Evolutionary conservation across 2,329 filamentous ascomycete genomes (phyloP).

Genomic region (Microsporum canis): DNA sequence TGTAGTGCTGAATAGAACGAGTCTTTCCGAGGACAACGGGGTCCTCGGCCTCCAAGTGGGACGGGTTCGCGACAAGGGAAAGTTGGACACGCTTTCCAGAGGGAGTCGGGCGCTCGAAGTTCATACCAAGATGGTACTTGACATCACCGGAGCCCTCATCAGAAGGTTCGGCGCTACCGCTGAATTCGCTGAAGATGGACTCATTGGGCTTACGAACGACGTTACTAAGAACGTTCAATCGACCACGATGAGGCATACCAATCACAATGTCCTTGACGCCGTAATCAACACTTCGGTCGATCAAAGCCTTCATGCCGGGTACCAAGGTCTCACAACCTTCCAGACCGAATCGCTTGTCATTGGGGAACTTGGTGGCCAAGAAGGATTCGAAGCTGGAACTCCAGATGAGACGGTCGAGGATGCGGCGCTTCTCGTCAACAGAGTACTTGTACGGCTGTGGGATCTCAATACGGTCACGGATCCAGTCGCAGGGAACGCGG

Average conservation of each 20-base stretch:
- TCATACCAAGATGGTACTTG: slow-evolving; percentile 99
- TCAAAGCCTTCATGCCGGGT: slow-evolving; percentile 97
- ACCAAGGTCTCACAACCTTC: slow-evolving; percentile 96
- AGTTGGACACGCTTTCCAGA: slow-evolving; percentile 99
- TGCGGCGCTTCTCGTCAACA: slow-evolving; percentile 94
- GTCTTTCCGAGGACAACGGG: slow-evolving; percentile 97
- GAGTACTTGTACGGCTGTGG: slow-evolving; percentile 94
- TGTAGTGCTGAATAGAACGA: slow-evolving; percentile 96
- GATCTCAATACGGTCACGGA: slow-evolving; percentile 87
- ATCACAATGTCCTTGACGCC: slow-evolving; percentile 99
- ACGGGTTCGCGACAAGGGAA: slow-evolving; percentile 94
- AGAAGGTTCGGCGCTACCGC: slow-evolving; percentile 71
- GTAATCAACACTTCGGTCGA: slow-evolving; percentile 95
- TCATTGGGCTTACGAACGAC: slow-evolving; percentile 98
- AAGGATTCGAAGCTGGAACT: slow-evolving; percentile 95
- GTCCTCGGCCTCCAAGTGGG: slow-evolving; percentile 95
- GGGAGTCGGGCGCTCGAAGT: slow-evolving; percentile 96
- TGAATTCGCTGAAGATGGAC: slow-evolving; percentile 98
- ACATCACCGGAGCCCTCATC: slow-evolving; percentile 98
- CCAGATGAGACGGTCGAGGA: slow-evolving; percentile 96
- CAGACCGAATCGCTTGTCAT: slow-evolving; percentile 97
- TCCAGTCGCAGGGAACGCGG: slow-evolving; percentile 95
- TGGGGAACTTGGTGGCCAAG: slow-evolving; percentile 93
- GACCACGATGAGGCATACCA: slow-evolving; percentile 97
- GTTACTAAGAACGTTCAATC: slow-evolving; percentile 95